Evolutionary conservation across 106 monocot genomes (phyloP).

Genomic region (Allium sativum): DNA sequence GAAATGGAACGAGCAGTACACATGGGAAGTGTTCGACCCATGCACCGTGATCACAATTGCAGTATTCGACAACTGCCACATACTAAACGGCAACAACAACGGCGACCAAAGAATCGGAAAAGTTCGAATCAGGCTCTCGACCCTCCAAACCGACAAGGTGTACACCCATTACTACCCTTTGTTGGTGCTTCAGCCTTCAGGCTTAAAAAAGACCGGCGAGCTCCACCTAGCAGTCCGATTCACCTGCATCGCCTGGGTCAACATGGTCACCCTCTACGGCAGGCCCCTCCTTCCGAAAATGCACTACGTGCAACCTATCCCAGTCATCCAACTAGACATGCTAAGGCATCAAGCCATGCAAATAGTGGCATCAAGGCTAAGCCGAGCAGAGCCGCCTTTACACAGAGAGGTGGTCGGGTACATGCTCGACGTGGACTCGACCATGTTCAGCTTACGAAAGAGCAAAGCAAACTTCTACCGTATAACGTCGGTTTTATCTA

Average conservation of each 20-base stretch:
- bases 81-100: constrained; percentile 9
- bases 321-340: constrained; percentile 30
- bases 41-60: constrained; percentile 49
- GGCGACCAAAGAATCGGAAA: constrained; percentile 48
- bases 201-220: constrained; percentile 53
- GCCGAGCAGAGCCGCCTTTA: constrained; percentile 39
- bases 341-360: constrained; percentile 50
- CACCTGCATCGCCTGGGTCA: constrained; percentile 49
- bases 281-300: constrained; percentile 43
- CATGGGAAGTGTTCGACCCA: constrained; percentile 52
- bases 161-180: constrained; percentile 48
- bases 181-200: constrained; percentile 31
- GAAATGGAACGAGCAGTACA: constrained; percentile 53
- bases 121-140: constrained; percentile 42
- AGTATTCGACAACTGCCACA: constrained; percentile 46
- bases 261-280: constrained; percentile 39
- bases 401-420: constrained; percentile 43
- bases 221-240: constrained; percentile 43
- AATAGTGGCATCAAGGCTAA: constrained; percentile 32
- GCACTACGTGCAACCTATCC: constrained; percentile 47
- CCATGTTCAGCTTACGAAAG: constrained; percentile 44
- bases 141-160: constrained; percentile 33
- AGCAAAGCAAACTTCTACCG: constrained; percentile 55
- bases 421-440: constrained; percentile 48
- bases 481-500: constrained; percentile 32